Conservation (phyloP, 1,139 yeast species). For the Diutina siamensis region DNA sequence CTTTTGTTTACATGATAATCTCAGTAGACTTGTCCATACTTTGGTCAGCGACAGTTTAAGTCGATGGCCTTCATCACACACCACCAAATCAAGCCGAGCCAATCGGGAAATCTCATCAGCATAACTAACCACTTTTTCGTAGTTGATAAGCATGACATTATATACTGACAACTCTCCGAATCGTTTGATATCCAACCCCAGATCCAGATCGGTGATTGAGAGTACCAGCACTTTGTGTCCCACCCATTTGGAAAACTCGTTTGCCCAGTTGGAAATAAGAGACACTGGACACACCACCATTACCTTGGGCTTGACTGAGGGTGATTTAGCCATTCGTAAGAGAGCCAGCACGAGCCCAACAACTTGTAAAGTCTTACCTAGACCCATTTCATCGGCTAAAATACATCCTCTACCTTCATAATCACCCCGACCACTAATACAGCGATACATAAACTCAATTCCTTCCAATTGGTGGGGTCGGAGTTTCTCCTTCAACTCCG, state of each 20-base stretch:
- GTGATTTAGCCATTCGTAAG: constrained; percentile 40
- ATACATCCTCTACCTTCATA: constrained; percentile 49
- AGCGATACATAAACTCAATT: constrained; percentile 66
- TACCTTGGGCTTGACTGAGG: constrained; percentile 40
- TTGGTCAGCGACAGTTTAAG: constrained; percentile 63
- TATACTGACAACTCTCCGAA: constrained; percentile 66
- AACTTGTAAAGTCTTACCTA: constrained; percentile 87
- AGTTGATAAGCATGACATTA: constrained; percentile 77
- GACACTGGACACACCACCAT: constrained; percentile 90
- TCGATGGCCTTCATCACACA: constrained; percentile 95
- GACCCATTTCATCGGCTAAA: constrained; percentile 95
- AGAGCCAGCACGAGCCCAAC: constrained; percentile 79
- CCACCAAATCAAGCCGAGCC: constrained; percentile 47
- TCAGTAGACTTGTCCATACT: constrained; percentile 49
- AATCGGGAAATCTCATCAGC: constrained; percentile 33
- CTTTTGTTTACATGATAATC: constrained; percentile 43
- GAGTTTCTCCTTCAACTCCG: constrained; percentile 39
- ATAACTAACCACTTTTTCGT: constrained; percentile 47
- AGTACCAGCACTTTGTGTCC: constrained; percentile 56
- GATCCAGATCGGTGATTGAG: constrained; percentile 44
- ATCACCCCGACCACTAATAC: constrained; percentile 56
- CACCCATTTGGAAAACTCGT: constrained; percentile 86
- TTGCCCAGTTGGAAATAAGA: constrained; percentile 75
- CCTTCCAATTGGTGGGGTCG: constrained; percentile 87
- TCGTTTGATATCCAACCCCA: constrained; percentile 36